Base-by-base conservation (phyloP, 495 filamentous ascomycete genomes). In the Neurospora sp. region DNA sequence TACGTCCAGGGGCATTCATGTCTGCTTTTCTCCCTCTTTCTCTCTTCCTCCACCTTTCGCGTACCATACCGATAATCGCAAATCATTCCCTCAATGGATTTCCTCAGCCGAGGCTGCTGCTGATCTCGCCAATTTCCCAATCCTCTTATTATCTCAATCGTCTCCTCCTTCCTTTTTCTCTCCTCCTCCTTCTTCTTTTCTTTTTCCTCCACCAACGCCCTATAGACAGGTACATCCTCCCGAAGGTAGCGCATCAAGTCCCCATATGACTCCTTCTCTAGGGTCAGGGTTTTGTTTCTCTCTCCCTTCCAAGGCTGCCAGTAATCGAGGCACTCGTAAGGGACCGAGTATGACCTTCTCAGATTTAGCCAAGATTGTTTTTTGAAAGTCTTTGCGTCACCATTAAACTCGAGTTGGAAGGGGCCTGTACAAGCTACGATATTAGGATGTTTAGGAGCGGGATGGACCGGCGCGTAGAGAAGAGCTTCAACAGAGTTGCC, bases 191-290 rank as follows among this genome's bases (percentile, higher is more conserved):
- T 20, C 12, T 3, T 9, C 18, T n/a, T 0, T 10, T 46, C 18
- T 8, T n/a, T 4, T 46, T 3, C 1, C 42, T 42, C 14, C 0
- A 8, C 41, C 16, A 3, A 0, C 2, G 16, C 6, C 3, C 2
- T n/a, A 0, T 0, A 0, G 16, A 2, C 2, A 44, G 41, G 41
- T 3, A 44, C 6, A 0, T n/a, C 0, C 0, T 7, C 16, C 41
- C 41, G 41, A 44, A 44, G 16, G n/a, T 44, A n/a, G 16, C 6
- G 2, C 18, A 10, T 46, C 42, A 46, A n/a, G 18, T n/a, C 7
- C 0, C 1, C 3, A n/a, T 46, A 46, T n/a, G 42, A 46, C 3
- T 46, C 18, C 8, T n/a, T 20, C 0, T 46, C 42, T 10, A 46
- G 42, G 42, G 8, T 10, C 7, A 3, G 42, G 18, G 2, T n/a